Percentiles rank a stretch among this genome's conserved stretches.
Evolutionary conservation across 257 asterid genomes (phyloP).

Genomic region (Solanum gandarillasii): DNA sequence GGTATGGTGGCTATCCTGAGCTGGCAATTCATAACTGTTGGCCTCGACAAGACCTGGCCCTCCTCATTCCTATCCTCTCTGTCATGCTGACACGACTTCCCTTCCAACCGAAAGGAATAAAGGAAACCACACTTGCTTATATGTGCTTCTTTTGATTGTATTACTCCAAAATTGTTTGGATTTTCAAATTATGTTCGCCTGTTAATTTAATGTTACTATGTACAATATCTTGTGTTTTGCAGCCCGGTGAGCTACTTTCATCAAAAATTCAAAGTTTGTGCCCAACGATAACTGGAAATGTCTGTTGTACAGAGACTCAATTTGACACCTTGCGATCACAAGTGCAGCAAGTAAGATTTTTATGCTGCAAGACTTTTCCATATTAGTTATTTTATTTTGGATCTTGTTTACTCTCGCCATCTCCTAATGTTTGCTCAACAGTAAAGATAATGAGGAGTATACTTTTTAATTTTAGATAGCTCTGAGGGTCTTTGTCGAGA

Average conservation of each 20-base stretch:
- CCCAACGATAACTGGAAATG: conserved; percentile 86
- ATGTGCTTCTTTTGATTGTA: background rate
- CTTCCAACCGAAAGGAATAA: background rate
- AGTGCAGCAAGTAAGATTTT: conserved; percentile 84
- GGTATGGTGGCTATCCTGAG: background rate
- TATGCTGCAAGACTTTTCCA: background rate
- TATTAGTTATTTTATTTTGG: background rate
- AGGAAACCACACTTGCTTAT: background rate
- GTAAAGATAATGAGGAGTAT: background rate
- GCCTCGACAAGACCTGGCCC: background rate
- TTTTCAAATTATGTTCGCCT: background rate
- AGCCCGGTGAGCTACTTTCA: conserved; percentile 78
- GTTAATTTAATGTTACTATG: background rate
- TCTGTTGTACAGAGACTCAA: conserved; percentile 86
- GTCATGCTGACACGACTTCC: background rate
- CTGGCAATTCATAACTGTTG: background rate
- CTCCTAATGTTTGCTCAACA: background rate
- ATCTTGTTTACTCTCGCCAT: background rate
- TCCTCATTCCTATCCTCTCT: background rate
- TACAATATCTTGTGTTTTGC: conserved; percentile 9
- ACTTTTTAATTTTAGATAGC: background rate
- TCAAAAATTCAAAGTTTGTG: conserved; percentile 92
- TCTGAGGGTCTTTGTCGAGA: background rate
- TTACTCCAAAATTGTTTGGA: background rate
- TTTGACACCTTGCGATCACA: conserved; percentile 69